Conservation (phyloP, 768 basidiomycete species). For the Lentinus tigrinus region DNA sequence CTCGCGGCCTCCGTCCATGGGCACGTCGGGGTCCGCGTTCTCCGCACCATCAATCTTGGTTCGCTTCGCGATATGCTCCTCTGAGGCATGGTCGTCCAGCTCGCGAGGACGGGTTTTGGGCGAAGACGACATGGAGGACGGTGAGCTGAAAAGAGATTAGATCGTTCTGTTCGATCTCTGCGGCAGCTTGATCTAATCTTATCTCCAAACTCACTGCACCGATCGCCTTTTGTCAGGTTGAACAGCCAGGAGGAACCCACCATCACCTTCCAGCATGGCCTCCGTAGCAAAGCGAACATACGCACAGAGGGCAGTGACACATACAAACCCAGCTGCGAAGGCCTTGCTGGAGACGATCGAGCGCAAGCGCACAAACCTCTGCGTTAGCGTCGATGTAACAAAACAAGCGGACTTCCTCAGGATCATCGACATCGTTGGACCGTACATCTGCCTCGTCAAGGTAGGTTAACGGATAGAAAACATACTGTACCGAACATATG, state of each 20-base stretch:
- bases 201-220: too few species aligned
- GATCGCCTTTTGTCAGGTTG: too few species aligned
- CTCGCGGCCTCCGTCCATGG: slow-evolving; percentile 8
- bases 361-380: slow-evolving; percentile 87
- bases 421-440: slow-evolving; percentile 87
- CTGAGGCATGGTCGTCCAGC: slow-evolving; percentile 16
- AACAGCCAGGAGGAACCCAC: not conserved
- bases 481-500: slow-evolving; percentile 22
- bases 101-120: slow-evolving; percentile 24
- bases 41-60: slow-evolving; percentile 31
- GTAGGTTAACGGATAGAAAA: slow-evolving; percentile 38
- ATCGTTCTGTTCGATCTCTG: slow-evolving; percentile 6
- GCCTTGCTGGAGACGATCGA: slow-evolving; percentile 79
- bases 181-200: slow-evolving; percentile 11
- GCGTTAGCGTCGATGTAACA: slow-evolving; percentile 94
- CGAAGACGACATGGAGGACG: slow-evolving; percentile 10
- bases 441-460: slow-evolving; percentile 93
- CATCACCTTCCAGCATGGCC: slow-evolving; percentile 30
- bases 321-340: slow-evolving; percentile 75
- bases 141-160: slow-evolving; percentile 10
- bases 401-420: slow-evolving; percentile 72
- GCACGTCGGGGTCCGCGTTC: slow-evolving; percentile 17
- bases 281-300: slow-evolving; percentile 51
- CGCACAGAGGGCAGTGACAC: slow-evolving; percentile 52
- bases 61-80: slow-evolving; percentile 37